phyloP scores from a whole-genome alignment of 140 eudicot genomes.

The Senecio squalidus region DNA sequence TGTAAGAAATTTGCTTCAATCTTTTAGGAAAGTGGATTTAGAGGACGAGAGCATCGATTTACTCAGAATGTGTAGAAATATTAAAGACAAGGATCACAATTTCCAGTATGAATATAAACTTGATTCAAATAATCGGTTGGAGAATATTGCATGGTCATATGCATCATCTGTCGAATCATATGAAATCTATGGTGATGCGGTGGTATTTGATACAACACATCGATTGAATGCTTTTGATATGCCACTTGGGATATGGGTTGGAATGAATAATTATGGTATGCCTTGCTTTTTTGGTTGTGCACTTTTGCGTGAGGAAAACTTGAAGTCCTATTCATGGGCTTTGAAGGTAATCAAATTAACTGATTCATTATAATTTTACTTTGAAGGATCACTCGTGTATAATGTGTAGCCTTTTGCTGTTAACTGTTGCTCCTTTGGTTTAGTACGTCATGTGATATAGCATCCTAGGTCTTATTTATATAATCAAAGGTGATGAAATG shows the following conservation, averaged over 20 bases:
- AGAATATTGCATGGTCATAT: conserved; percentile 97
- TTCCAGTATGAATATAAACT: conserved; percentile 74
- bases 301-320: conserved; percentile 83
- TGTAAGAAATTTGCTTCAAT: conserved; percentile 87
- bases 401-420: conserved; percentile 3
- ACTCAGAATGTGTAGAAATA: conserved; percentile 88
- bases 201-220: conserved; percentile 97
- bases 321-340: conserved; percentile 93
- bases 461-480: background rate
- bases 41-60: conserved; percentile 93
- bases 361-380: background rate
- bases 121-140: conserved; percentile 70
- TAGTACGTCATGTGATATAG: background rate
- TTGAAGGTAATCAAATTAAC: conserved; percentile 60
- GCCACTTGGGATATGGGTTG: conserved; percentile 99
- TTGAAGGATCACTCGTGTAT: background rate
- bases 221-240: conserved; percentile 91
- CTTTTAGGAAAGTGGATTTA: conserved; percentile 84
- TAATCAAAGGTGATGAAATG: too few species aligned
- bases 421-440: background rate
- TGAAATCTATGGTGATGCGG: conserved; percentile 90
- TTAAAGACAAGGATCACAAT: conserved; percentile 85
- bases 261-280: conserved; percentile 96
- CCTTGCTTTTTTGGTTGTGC: conserved; percentile 99
- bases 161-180: conserved; percentile 85